phyloP scores from a whole-genome alignment of 495 filamentous ascomycete genomes.

The Talaromyces stipitatus region DNA sequence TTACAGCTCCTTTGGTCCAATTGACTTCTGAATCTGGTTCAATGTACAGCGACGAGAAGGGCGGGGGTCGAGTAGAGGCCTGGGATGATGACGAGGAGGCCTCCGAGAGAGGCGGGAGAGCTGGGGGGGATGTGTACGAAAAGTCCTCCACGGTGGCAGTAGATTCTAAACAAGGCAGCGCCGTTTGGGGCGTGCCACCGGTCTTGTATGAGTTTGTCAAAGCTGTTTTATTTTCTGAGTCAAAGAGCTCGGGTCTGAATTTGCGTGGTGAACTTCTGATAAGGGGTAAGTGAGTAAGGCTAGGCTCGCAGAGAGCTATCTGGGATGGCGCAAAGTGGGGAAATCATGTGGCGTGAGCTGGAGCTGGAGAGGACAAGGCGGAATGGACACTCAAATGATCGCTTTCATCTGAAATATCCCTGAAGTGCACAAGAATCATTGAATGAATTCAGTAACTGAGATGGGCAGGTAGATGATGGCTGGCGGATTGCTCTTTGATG shows the following conservation, averaged over 20 bases:
- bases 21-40: conserved; percentile 31
- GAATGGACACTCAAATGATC: neutral
- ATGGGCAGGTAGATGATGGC: neutral
- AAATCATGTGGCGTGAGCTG: neutral
- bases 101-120: conserved; percentile 53
- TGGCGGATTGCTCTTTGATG: neutral
- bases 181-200: conserved; percentile 54
- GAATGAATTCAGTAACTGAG: neutral
- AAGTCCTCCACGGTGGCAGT: conserved; percentile 39
- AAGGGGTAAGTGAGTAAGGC: neutral
- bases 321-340: neutral
- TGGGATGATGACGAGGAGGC: conserved; percentile 48
- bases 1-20: conserved; percentile 43
- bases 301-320: neutral
- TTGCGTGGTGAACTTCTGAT: neutral
- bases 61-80: conserved; percentile 44
- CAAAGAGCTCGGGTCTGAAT: neutral
- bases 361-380: neutral
- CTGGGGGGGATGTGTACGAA: conserved; percentile 51
- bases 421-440: neutral
- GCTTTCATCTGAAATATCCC: neutral
- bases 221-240: conserved; percentile 30
- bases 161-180: conserved; percentile 48
- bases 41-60: conserved; percentile 59
- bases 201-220: conserved; percentile 62